Base-by-base conservation (phyloP, 2,329 filamentous ascomycete genomes). In the Microcyclospora pomicola region DNA sequence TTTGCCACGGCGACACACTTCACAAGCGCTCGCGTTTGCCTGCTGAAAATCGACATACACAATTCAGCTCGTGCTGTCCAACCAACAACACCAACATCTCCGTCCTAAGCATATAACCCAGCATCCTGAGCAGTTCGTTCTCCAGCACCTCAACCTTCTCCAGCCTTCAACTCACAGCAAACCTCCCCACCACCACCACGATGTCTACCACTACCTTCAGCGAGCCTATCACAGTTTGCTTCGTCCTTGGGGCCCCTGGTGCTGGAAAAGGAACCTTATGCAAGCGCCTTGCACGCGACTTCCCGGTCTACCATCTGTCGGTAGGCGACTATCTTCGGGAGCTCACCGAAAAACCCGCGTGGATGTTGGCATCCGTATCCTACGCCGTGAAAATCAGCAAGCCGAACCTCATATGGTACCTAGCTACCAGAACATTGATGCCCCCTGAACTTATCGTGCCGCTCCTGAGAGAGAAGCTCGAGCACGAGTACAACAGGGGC, bases 241-340 rank as follows among this genome's bases (percentile, higher is more conserved):
- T 38, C 40, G 37, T 46, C 30, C 12, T 42, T 44, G 56, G 54
- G 10, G 43, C 49, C 16, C 58, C 56, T 13, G 55, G 53, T 19
- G 47, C 55, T 16, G 55, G 57, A 12, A 59, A 59, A 49, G 55
- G 56, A 10, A 58, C 54, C 2, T 45, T 58, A 5, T 57, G 55
- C 42, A 35, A 33, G n/a, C 35, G 36, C 15, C 15, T 41, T 6
- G 35, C 36, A 10, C 27, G 13, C 19, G 31, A 41, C 14, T 15
- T 34, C 27, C 34, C 27, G 11, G 44, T 52, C 15, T 34, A 36
- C 30, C 52, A 59, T 38, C 27, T 56, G 33, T 56, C 52, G 7
- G 41, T 58, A 37, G 52, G 54, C 31, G 55, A 56, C 36, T 39
- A 47, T 16, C 45, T 56, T 5, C 42, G 50, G 9, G 33, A 38